Percentiles rank a stretch among this genome's conserved stretches.
phyloP scores from a whole-genome alignment of 2,329 filamentous ascomycete genomes.

The Ophiostoma populinum region DNA sequence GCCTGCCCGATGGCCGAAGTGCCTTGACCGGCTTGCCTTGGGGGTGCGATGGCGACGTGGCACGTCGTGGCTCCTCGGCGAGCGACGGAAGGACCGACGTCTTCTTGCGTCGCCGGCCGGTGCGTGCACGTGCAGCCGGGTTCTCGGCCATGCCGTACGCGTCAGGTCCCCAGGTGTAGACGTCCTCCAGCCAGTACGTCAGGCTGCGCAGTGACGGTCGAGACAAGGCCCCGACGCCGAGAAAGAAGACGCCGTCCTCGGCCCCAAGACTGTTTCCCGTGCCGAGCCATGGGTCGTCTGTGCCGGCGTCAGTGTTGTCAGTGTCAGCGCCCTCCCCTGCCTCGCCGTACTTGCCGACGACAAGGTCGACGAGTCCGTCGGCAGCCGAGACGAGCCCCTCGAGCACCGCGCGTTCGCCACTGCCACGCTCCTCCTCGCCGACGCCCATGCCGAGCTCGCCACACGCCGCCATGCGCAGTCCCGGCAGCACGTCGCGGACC shows the following conservation, averaged over 20 bases:
- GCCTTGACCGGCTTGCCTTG: not conserved
- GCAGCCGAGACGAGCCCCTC: slow-evolving; percentile 70
- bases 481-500: slow-evolving; percentile 58
- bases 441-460: slow-evolving; percentile 89
- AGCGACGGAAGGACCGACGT: not conserved
- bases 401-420: slow-evolving; percentile 80
- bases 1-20: not conserved
- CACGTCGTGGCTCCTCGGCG: too few species aligned
- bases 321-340: not conserved
- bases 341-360: slow-evolving; percentile 68
- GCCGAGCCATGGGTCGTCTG: slow-evolving; percentile 46
- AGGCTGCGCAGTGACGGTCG: slow-evolving; percentile 54
- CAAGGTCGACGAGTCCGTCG: slow-evolving; percentile 70
- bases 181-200: slow-evolving; percentile 73
- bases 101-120: slow-evolving; percentile 19
- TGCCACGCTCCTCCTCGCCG: slow-evolving; percentile 87
- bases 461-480: slow-evolving; percentile 73
- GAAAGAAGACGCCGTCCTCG: slow-evolving; percentile 73
- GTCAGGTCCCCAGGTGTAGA: slow-evolving; percentile 68
- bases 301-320: slow-evolving; percentile 9
- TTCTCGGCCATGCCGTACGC: slow-evolving; percentile 76
- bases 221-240: slow-evolving; percentile 60
- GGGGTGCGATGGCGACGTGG: too few species aligned
- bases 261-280: slow-evolving; percentile 47
- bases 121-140: slow-evolving; percentile 46